Base-by-base conservation (phyloP, 345 rosid genomes). In the Melaleuca quinquenervia region DNA sequence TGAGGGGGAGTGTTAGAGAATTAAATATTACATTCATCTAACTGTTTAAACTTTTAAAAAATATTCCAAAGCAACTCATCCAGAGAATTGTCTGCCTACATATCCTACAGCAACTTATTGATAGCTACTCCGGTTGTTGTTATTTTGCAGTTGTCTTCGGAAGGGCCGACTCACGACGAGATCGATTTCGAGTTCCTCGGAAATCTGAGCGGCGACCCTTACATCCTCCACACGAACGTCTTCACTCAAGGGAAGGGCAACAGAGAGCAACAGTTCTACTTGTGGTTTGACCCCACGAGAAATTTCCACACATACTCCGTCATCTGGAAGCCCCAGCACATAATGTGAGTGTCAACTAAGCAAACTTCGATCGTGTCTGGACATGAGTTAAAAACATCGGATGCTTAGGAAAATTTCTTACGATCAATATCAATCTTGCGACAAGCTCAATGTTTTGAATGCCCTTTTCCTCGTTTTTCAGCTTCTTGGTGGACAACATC, bases 121-220 rank as follows among this genome's bases (percentile, higher is more conserved):
- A 70, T 70, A 32, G 48, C 48, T 70, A 36, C 80, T 70, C 80
- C 7, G 41, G 48, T 24, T 5, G 41, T 41, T 0, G n/a, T 52
- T 50, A 21, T 26, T 51, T 70, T 90, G 85, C 90, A 93, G 95
- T 87, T 94, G 58, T 87, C 93, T n/a, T 94, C 96, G 54, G 84
- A 92, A 50, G 96, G 95, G 87, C 89, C 94, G 18, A 85, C 92
- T 29, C 93, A 94, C 89, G 95, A 94, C 83, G 95, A 94, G 90
- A 92, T 94, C 10, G 96, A 93, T 52, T 91, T 91, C 52, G 95
- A 93, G 91, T 94, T 94, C 86, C 87, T 94, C 0, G 96, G 96
- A 11, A 94, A 94, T 83, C 84, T 86, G 82, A 92, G 91, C 86
- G 96, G 96, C 49, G 94, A 94, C 62, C 96, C 95, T 86, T 94